Base-by-base conservation (phyloP, 2,329 filamentous ascomycete species). In the Xylariaceae sp. region DNA sequence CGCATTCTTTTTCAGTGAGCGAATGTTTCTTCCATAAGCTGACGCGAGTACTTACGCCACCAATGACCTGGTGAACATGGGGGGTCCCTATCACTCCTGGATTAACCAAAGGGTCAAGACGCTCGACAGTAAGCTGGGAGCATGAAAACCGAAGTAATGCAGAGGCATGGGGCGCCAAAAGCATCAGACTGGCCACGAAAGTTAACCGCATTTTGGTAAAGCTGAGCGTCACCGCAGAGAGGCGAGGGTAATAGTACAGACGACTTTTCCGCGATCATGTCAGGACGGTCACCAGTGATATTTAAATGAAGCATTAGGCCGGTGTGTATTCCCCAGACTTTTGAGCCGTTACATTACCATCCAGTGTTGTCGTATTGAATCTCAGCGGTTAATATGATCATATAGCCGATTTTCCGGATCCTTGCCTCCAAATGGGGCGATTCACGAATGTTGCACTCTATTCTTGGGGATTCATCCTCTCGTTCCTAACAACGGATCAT, bases 11-110 rank as follows among this genome's bases (percentile, higher is more conserved):
- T 14, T 21, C 4, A 6, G 20, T 44, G 7, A 44, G 43, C 7
- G 5, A 16, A 26, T 26, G 6, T 2, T 44, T 10, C 20, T 12
- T 7, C 10, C 23, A 20, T 23, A 20, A 16, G 7, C 12, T n/a
- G 32, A 16, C 20, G 18, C 51, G 19, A 14, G 19, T 44, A 52
- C 50, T 18, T 42, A 49, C 54, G 7, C 72, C 73, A 55, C 83
- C 81, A 59, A 79, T 75, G 56, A 85, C 77, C 40, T 78, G 81
- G 66, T 85, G 83, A 7, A 82, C 75, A 68, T 85, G 82, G 19
- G 70, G 67, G 5, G 80, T 74, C 7, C 80, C 78, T 9, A 79
- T 73, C 2, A 56, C 53, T 3, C 80, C 81, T 14, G 66, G 66
- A 44, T 58, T 50, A 10, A 67, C 67, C 5, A 66, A 54, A 7